Evolutionary conservation across 2,329 filamentous ascomycete genomes (phyloP).

Genomic region (Diaporthe vaccinii): DNA sequence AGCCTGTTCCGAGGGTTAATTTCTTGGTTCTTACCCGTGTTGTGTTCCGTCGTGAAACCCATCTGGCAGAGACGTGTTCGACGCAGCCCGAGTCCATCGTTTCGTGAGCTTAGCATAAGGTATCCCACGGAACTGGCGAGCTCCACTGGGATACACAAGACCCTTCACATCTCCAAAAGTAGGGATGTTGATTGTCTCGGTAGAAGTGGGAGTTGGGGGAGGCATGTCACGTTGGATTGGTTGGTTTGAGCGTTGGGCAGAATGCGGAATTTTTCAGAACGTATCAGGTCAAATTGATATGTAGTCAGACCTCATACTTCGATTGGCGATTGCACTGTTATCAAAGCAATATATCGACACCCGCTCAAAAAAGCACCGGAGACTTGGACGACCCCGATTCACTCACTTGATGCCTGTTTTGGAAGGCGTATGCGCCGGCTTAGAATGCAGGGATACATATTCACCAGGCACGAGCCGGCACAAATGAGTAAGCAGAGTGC

Average conservation of each 20-base stretch:
- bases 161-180: conserved; percentile 19
- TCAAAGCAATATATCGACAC: neutral
- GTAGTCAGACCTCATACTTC: neutral
- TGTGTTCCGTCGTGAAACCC: conserved; percentile 9
- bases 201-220: conserved; percentile 2
- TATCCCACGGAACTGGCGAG: conserved; percentile 10
- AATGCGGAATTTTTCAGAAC: neutral
- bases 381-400: neutral
- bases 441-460: neutral
- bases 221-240: neutral
- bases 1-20: neutral
- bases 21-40: neutral
- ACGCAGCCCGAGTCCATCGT: conserved; percentile 16
- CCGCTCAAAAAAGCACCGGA: neutral
- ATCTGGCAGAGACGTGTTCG: conserved; percentile 7
- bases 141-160: conserved; percentile 15
- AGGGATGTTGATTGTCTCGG: conserved; percentile 10
- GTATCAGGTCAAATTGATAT: neutral
- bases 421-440: conserved; percentile 11
- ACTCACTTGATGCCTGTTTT: neutral
- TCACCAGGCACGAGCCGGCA: neutral
- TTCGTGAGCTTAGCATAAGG: conserved; percentile 15
- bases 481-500: neutral
- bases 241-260: neutral
- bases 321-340: neutral